A percentile compares a stretch with the other conserved stretches of the same genome.
phyloP scores from a whole-genome alignment of 2,329 filamentous ascomycete species.

The Ceratocystis eucalypticola region DNA sequence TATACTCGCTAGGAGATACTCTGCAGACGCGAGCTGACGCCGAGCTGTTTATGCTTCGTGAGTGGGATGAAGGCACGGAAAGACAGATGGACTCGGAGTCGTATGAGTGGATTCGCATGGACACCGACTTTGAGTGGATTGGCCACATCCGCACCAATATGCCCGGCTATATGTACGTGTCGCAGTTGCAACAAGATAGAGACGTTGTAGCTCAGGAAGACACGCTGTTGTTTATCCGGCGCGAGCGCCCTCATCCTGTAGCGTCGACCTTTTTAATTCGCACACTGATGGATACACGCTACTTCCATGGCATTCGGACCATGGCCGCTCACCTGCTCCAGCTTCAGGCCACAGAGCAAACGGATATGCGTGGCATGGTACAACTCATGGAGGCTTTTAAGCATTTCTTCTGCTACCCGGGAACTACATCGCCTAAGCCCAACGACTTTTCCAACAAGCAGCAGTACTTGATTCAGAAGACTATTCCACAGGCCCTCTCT shows the following conservation, averaged over 20 bases:
- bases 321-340: slow-evolving; percentile 71
- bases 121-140: slow-evolving; percentile 97
- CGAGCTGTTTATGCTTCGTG: slow-evolving; percentile 66
- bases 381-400: slow-evolving; percentile 80
- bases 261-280: slow-evolving; percentile 80
- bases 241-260: slow-evolving; percentile 57
- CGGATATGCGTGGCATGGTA: slow-evolving; percentile 62
- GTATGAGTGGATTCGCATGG: slow-evolving; percentile 96
- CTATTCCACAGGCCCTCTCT: slow-evolving; percentile 70
- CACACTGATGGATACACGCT: slow-evolving; percentile 80
- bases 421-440: slow-evolving; percentile 63
- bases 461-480: slow-evolving; percentile 70
- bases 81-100: slow-evolving; percentile 87
- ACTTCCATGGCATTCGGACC: slow-evolving; percentile 83
- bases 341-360: slow-evolving; percentile 54
- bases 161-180: slow-evolving; percentile 94
- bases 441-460: slow-evolving; percentile 87
- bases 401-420: slow-evolving; percentile 73
- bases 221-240: slow-evolving; percentile 60
- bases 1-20: slow-evolving; percentile 84
- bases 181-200: slow-evolving; percentile 89
- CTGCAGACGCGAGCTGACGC: slow-evolving; percentile 72
- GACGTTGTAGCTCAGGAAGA: slow-evolving; percentile 83
- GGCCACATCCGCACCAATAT: slow-evolving; percentile 70
- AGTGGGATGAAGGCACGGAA: slow-evolving; percentile 84